A percentile compares a stretch with the other conserved stretches of the same genome.
Evolutionary conservation across 768 basidiomycete species (phyloP).

Genomic region (Lactarius sp.): DNA sequence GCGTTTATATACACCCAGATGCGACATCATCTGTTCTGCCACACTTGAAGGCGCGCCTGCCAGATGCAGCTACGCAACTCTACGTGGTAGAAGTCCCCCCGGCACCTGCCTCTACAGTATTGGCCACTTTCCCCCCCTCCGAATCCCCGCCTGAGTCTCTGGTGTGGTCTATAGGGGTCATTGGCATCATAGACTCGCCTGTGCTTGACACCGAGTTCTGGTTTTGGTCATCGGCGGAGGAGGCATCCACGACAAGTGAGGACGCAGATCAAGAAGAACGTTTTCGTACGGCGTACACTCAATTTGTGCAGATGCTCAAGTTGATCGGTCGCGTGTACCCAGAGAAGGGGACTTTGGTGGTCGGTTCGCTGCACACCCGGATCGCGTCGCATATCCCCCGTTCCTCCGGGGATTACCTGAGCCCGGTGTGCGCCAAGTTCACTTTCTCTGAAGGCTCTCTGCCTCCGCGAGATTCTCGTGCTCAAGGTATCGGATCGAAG

Average conservation of each 20-base stretch:
- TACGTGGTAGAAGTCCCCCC: constrained; percentile 1
- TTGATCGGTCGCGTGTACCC: not conserved
- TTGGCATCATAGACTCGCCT: not conserved
- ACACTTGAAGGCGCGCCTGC: not conserved
- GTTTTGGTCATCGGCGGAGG: constrained; percentile 2
- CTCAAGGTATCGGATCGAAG: not conserved
- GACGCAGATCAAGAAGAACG: constrained; percentile 1
- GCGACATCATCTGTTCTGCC: not conserved
- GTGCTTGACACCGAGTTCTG: not conserved
- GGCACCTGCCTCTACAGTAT: not conserved
- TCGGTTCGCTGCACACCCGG: not conserved
- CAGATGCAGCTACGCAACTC: not conserved
- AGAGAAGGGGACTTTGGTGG: not conserved
- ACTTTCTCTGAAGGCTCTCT: not conserved
- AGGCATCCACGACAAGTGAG: not conserved
- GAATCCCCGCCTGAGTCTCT: not conserved
- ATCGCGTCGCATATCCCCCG: not conserved
- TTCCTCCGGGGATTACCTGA: not conserved
- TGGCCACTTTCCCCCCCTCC: not conserved
- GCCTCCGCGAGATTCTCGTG: not conserved
- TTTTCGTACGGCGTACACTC: not conserved
- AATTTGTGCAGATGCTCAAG: not conserved
- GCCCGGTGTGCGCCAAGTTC: not conserved
- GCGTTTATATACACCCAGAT: constrained; percentile 1
- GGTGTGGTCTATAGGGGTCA: not conserved